A percentile compares a stretch with the other conserved stretches of the same genome.
Conservation (phyloP, 345 rosid genomes). For the Euphorbia lathyris region DNA sequence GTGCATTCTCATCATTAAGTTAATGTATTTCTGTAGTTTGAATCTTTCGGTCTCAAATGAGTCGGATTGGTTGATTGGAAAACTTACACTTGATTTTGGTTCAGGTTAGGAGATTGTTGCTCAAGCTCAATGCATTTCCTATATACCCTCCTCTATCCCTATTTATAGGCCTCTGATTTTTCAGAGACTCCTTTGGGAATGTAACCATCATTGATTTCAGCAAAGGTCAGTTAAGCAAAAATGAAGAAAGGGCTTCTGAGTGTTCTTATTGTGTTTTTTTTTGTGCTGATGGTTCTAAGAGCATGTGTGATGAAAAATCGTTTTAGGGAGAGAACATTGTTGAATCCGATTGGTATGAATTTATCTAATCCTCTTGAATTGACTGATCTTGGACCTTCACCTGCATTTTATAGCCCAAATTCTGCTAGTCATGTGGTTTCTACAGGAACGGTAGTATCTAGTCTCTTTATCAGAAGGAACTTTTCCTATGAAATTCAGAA, state of each 20-base stretch:
- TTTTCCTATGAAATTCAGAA: constrained; percentile 53
- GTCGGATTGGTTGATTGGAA: neutral
- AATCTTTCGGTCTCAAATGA: neutral
- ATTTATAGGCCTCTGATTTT: neutral
- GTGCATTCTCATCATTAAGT: neutral
- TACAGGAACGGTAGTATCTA: constrained; percentile 38
- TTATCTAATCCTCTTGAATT: constrained; percentile 70
- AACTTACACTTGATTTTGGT: neutral
- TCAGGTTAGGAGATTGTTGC: constrained; percentile 2
- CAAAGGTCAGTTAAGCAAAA: neutral
- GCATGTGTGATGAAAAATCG: constrained; percentile 55
- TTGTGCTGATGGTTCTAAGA: constrained; percentile 65
- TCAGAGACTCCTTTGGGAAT: neutral
- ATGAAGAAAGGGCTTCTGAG: constrained; percentile 86
- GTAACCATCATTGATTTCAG: neutral
- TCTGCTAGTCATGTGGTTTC: constrained; percentile 58
- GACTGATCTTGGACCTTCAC: constrained; percentile 48
- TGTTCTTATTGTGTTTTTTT: constrained; percentile 58
- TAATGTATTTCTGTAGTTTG: neutral
- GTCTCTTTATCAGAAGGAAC: constrained; percentile 57
- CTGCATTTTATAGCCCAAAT: constrained; percentile 48
- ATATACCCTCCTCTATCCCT: too few relatives aligned
- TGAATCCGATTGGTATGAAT: constrained; percentile 42
- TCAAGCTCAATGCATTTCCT: too few relatives aligned
- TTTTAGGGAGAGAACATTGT: constrained; percentile 45